These are phyloP conservation scores for Neonectria hederae DNA, from an alignment of 2,329 filamentous ascomycete species.

Conservation along the genomic window DNA sequence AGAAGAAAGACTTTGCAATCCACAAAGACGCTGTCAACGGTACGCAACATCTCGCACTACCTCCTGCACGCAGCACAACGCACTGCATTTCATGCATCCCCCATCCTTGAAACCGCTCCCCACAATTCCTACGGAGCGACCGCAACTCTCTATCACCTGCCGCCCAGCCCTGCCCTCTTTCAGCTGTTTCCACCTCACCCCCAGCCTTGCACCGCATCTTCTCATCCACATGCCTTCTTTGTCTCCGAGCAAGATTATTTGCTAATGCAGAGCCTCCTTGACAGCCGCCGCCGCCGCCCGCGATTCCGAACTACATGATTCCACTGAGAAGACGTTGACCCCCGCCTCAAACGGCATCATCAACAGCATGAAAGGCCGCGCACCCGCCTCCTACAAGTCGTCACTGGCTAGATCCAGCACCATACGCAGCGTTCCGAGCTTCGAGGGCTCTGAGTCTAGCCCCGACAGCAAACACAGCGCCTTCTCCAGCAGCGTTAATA, in stretches of 20 bases:
- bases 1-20: slow-evolving; percentile 48
- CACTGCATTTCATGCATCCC: slow-evolving; percentile 23
- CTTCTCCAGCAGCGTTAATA: slow-evolving; percentile 66
- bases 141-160: slow-evolving; percentile 22
- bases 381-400: slow-evolving; percentile 46
- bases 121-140: slow-evolving; percentile 35
- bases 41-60: slow-evolving; percentile 25
- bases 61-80: background rate
- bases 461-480: slow-evolving; percentile 59
- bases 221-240: slow-evolving; percentile 12
- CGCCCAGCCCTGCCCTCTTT: slow-evolving; percentile 5
- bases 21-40: slow-evolving; percentile 45
- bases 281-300: slow-evolving; percentile 32
- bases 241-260: slow-evolving; percentile 5
- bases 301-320: slow-evolving; percentile 44
- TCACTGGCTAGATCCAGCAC: slow-evolving; percentile 51
- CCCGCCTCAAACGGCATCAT: slow-evolving; percentile 51
- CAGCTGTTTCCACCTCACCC: slow-evolving; percentile 23
- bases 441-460: slow-evolving; percentile 60
- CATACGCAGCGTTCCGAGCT: slow-evolving; percentile 67
- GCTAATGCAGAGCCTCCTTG: slow-evolving; percentile 35
- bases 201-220: slow-evolving; percentile 27
- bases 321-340: slow-evolving; percentile 46
- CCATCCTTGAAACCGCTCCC: slow-evolving; percentile 39
- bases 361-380: slow-evolving; percentile 52